Conservation (phyloP, 2,329 filamentous ascomycete genomes). For the Aspergillus luchuensis region DNA sequence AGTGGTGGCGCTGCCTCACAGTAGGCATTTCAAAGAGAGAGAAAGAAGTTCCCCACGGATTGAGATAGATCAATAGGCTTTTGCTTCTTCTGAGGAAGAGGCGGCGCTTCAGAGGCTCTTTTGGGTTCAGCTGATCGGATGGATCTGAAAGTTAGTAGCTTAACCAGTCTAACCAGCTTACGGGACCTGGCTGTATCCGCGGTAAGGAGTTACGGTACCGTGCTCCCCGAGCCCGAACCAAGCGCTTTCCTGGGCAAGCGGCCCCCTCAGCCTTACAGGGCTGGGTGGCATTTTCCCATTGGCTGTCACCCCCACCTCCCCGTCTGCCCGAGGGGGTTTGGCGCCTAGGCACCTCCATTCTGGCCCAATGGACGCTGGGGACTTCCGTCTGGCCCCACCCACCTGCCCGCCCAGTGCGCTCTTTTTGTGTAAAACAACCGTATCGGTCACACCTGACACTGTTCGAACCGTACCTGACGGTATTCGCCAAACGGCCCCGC, state of each 20-base stretch:
- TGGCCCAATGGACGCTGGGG: background rate
- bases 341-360: conserved; percentile 10
- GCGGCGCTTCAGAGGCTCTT: background rate
- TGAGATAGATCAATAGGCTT: background rate
- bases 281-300: conserved; percentile 8
- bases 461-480: background rate
- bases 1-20: conserved; percentile 3
- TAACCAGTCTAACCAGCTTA: background rate
- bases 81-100: background rate
- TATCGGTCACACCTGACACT: background rate
- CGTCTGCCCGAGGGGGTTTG: background rate
- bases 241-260: background rate
- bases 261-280: conserved; percentile 14
- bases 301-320: background rate
- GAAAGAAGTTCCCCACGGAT: background rate
- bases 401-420: background rate
- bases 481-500: background rate
- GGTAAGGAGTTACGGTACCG: background rate
- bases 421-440: background rate
- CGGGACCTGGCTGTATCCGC: background rate
- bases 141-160: too few relatives aligned
- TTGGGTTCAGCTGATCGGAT: background rate
- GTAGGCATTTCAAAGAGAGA: background rate
- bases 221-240: background rate
- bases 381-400: background rate